Conservation (phyloP, 2,329 filamentous ascomycete genomes). For the Gliomastix tumulicola region DNA sequence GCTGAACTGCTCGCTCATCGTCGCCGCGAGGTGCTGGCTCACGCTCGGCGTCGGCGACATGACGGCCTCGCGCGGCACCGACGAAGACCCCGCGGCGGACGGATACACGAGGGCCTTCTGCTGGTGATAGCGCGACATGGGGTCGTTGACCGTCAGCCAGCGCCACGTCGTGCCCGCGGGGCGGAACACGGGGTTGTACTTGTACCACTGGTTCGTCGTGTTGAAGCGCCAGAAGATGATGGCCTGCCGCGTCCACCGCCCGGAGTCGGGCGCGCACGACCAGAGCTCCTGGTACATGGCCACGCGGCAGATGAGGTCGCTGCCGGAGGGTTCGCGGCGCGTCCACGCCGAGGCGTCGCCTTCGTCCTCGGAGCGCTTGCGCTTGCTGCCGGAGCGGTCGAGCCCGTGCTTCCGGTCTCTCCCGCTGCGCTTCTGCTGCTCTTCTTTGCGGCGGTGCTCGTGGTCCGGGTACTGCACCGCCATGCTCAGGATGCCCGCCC, state of each 20-base stretch:
- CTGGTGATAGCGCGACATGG: conserved; percentile 51
- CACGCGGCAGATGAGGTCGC: conserved; percentile 52
- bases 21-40: conserved; percentile 43
- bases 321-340: conserved; percentile 34
- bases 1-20: conserved; percentile 52
- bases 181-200: conserved; percentile 39
- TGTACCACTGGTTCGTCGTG: conserved; percentile 43
- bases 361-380: conserved; percentile 31
- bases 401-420: conserved; percentile 23
- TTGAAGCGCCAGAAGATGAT: conserved; percentile 59
- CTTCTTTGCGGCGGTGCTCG: conserved; percentile 27
- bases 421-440: conserved; percentile 26
- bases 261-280: conserved; percentile 40
- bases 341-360: conserved; percentile 31
- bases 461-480: conserved; percentile 45
- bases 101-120: conserved; percentile 34
- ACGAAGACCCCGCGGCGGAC: conserved; percentile 8
- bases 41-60: conserved; percentile 46
- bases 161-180: conserved; percentile 52
- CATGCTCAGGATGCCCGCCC: conserved; percentile 51
- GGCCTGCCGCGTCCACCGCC: conserved; percentile 48
- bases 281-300: conserved; percentile 63
- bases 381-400: conserved; percentile 26
- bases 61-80: conserved; percentile 31
- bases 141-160: conserved; percentile 54